These are phyloP conservation scores for Blastobotrys chiropterorum DNA, from an alignment of 805 yeast genomes.

Conservation along the genomic window DNA sequence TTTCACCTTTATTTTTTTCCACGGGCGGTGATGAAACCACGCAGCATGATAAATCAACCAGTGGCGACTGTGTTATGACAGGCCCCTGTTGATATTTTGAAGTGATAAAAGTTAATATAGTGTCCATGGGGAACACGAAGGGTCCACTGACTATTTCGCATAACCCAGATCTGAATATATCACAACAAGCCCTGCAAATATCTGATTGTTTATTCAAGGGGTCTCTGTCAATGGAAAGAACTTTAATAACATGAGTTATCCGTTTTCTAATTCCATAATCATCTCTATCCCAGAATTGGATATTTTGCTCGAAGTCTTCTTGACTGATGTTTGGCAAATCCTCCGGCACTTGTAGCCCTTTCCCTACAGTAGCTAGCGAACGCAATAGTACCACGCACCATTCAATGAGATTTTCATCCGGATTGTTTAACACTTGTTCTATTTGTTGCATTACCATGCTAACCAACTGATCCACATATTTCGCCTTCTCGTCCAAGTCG, in stretches of 20 bases:
- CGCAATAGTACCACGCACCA: constrained; percentile 49
- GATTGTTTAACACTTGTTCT: not conserved
- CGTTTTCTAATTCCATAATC: constrained; percentile 34
- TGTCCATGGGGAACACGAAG: constrained; percentile 44
- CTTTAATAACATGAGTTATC: constrained; percentile 37
- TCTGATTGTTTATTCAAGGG: constrained; percentile 39
- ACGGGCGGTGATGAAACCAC: constrained; percentile 16
- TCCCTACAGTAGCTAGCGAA: constrained; percentile 66
- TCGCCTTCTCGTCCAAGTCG: constrained; percentile 24
- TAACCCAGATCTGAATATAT: constrained; percentile 57
- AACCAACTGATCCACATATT: constrained; percentile 32
- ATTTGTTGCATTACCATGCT: constrained; percentile 17
- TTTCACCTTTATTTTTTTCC: not conserved
- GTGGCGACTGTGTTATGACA: constrained; percentile 15
- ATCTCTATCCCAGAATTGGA: constrained; percentile 26
- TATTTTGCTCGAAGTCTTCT: constrained; percentile 25
- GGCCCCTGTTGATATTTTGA: constrained; percentile 29
- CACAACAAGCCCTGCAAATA: constrained; percentile 57
- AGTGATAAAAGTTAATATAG: constrained; percentile 37
- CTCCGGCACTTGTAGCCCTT: constrained; percentile 56
- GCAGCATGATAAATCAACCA: constrained; percentile 28
- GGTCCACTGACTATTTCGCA: constrained; percentile 61
- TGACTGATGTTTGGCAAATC: constrained; percentile 40
- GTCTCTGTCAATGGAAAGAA: constrained; percentile 37
- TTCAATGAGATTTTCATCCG: constrained; percentile 17